phyloP scores from a whole-genome alignment of 129 eudicot species.

The Centrapalus pauciflorus region DNA sequence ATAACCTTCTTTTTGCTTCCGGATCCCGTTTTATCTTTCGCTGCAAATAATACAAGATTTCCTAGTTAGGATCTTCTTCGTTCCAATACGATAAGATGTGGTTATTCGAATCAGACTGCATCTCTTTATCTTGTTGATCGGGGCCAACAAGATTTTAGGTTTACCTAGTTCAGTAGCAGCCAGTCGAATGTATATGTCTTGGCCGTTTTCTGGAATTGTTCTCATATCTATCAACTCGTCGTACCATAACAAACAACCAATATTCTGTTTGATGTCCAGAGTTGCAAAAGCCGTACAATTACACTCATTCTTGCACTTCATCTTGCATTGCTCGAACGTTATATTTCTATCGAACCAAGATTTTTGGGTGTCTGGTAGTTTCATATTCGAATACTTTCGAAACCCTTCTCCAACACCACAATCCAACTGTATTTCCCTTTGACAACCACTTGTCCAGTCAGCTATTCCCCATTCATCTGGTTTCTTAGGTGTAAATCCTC shows the following conservation, averaged over 20 bases:
- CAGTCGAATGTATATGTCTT: conserved; percentile 28
- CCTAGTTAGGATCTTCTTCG: not conserved
- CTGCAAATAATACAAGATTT: not conserved
- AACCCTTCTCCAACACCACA: conserved; percentile 21
- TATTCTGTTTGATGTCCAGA: conserved; percentile 4
- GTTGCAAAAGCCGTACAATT: conserved; percentile 32
- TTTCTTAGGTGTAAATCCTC: conserved; percentile 10
- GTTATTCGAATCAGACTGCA: no score
- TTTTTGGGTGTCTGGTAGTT: conserved; percentile 20
- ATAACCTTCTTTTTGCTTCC: not conserved
- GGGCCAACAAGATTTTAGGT: not conserved
- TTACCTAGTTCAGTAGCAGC: conserved; percentile 21
- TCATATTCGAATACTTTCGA: conserved; percentile 9
- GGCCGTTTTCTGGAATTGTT: conserved; percentile 5
- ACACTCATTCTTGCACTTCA: conserved; percentile 19
- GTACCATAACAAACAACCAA: conserved; percentile 33
- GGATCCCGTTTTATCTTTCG: not conserved
- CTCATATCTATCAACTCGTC: conserved; percentile 22
- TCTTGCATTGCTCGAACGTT: conserved; percentile 20
- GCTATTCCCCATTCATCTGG: conserved; percentile 1
- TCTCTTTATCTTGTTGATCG: no score
- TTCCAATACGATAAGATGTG: not conserved
- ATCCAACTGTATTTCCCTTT: conserved; percentile 2
- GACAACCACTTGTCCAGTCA: conserved; percentile 27
- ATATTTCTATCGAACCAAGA: conserved; percentile 20